Conservation (phyloP, 2,329 filamentous ascomycete species). For the Teratosphaeriaceae sp. region DNA sequence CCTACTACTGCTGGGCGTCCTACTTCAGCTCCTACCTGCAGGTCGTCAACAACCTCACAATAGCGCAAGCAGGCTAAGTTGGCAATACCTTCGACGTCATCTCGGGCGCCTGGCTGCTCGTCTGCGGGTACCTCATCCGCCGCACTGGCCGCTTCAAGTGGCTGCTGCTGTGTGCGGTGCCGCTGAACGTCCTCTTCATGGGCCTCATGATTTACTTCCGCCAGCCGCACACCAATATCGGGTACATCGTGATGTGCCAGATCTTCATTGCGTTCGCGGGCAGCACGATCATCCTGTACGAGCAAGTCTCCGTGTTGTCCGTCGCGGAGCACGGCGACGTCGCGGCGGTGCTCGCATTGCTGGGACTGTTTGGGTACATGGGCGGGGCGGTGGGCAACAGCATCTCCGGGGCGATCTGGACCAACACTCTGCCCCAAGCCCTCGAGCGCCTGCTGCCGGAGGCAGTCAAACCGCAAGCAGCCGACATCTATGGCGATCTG, state of each 20-base stretch:
- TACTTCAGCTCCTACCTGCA: conserved; percentile 42
- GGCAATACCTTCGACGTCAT: conserved; percentile 29
- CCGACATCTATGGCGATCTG: not conserved
- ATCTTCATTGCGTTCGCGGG: conserved; percentile 50
- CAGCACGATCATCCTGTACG: conserved; percentile 47
- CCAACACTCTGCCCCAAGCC: conserved; percentile 14
- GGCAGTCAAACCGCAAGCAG: not conserved
- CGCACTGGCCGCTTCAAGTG: conserved; percentile 46
- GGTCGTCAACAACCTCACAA: conserved; percentile 39
- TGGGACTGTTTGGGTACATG: conserved; percentile 24
- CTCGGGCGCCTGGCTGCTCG: conserved; percentile 37
- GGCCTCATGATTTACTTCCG: conserved; percentile 32
- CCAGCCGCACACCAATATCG: conserved; percentile 34
- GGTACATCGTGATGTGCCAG: conserved; percentile 48
- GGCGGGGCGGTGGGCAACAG: conserved; percentile 29
- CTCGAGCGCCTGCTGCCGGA: conserved; percentile 37
- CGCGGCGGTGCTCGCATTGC: conserved; percentile 30
- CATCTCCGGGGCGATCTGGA: conserved; percentile 29
- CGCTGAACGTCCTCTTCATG: conserved; percentile 21
- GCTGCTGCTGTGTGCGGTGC: conserved; percentile 32
- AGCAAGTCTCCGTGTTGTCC: conserved; percentile 53
- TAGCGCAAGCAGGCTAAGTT: conserved; percentile 27
- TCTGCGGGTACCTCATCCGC: conserved; percentile 42
- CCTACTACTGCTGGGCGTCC: conserved; percentile 36
- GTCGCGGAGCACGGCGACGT: conserved; percentile 37